These are phyloP conservation scores for Exutisphaerella laricina DNA, from an alignment of 2,329 filamentous ascomycete species.

Conservation along the genomic window DNA sequence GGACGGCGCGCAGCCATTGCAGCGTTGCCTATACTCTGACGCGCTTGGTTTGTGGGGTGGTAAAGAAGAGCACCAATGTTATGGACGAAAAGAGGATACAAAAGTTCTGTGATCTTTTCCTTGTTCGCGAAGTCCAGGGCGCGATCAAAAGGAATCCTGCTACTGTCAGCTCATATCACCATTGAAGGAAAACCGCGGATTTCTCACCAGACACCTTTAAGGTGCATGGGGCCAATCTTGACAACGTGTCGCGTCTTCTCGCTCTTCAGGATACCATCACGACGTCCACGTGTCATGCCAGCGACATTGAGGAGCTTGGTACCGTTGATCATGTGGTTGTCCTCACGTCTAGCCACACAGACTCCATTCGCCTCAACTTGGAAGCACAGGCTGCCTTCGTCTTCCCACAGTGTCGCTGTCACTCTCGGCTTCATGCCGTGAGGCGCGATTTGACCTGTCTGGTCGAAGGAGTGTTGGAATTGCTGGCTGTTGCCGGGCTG, in stretches of 20 bases:
- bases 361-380: constrained; percentile 95
- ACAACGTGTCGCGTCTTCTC: constrained; percentile 96
- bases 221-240: constrained; percentile 97
- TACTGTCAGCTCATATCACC: neutral
- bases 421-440: constrained; percentile 94
- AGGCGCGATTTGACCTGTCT: constrained; percentile 86
- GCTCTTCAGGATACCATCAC: constrained; percentile 95
- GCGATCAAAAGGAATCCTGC: constrained; percentile 93
- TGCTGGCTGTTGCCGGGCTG: constrained; percentile 20
- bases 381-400: constrained; percentile 95
- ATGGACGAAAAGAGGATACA: constrained; percentile 96
- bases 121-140: constrained; percentile 99
- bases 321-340: constrained; percentile 99
- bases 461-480: constrained; percentile 57
- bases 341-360: constrained; percentile 89
- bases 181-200: neutral
- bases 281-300: constrained; percentile 91
- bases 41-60: constrained; percentile 81
- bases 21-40: constrained; percentile 54
- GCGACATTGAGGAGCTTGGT: constrained; percentile 96
- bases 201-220: constrained; percentile 91
- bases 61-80: constrained; percentile 93
- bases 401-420: constrained; percentile 95
- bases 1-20: constrained; percentile 72
- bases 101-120: constrained; percentile 93